Evolutionary conservation across 371 early-diverging fungal genomes (phyloP), one percentile per base, ranked within the genome.

Genomic region (Rhizopus delemar): DNA sequence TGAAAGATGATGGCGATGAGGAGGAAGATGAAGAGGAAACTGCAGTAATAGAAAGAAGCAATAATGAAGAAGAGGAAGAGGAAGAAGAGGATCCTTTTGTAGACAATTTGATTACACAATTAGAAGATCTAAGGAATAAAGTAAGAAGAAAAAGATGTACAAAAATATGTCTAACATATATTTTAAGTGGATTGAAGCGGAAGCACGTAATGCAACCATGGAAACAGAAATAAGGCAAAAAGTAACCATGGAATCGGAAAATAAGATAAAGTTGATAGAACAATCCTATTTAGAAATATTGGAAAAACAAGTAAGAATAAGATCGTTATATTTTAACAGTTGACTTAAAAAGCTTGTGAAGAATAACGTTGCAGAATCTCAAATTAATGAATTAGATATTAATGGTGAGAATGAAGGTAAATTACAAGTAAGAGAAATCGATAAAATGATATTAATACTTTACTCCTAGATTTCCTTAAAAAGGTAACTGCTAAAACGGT

Each of bases 151-250:
- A 15, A 32, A 12, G 8, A 53, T 41, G 31, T 22, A 22, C 22
- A 22, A 41, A 39, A 39, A n/a, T 5, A 16, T n/a, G 22, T 12
- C 8, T 46, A 16, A 39, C 6, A 41, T 41, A 36, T 33, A 33
- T 41, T 7, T 11, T 35, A 46, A 80, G 77, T 81, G 85, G 69
- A 68, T 78, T 16, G 85, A 80, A 33, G 77, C 83, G 15, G 86
- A 87, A 69, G 72, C 76, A 33, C 74, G 81, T 12, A 77, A 74
- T 53, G 64, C 79, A n/a, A 63, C 66, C 3, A 66, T 86, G 39
- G 88, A 90, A 61, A 64, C 78, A 16, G 81, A 81, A 39, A 74
- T 82, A 28, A 74, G 87, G 13, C 73, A 75, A 15, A 80, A 80
- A 56, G 70, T 86, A 6, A 57, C 85, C 0, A 60, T 60, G 11